phyloP scores from a whole-genome alignment of 2,329 filamentous ascomycete genomes.

The Hyphodiscus sp. region DNA sequence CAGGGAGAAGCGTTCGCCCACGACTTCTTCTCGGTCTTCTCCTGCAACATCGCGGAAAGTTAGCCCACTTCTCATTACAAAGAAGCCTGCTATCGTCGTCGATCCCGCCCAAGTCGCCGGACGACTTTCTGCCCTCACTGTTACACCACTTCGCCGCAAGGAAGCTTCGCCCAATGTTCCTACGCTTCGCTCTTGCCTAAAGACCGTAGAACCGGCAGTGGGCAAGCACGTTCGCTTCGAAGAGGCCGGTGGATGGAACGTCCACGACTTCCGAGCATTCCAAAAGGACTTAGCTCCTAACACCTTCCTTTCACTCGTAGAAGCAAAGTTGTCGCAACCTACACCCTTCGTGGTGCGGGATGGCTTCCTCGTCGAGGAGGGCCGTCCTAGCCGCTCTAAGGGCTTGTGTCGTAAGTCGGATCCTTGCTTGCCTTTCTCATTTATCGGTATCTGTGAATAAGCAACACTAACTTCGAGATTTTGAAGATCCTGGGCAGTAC shows the following conservation, averaged over 20 bases:
- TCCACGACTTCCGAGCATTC: neutral
- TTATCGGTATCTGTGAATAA: no score
- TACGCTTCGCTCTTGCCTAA: slow-evolving; percentile 3
- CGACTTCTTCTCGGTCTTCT: slow-evolving; percentile 2
- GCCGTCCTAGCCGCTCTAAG: no score
- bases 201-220: neutral
- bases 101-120: slow-evolving; percentile 3
- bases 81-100: slow-evolving; percentile 2
- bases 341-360: neutral
- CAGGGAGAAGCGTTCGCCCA: neutral
- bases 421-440: no score
- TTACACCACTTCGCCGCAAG: slow-evolving; percentile 1
- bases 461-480: no score
- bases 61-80: slow-evolving; percentile 7
- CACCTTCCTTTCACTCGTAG: slow-evolving; percentile 2
- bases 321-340: neutral
- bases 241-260: slow-evolving; percentile 3
- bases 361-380: no score
- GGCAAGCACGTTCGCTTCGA: slow-evolving; percentile 1
- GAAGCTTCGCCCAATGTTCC: neutral
- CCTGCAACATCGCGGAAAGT: slow-evolving; percentile 3
- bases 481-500: no score
- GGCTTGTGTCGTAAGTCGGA: no score
- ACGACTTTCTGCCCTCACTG: neutral
- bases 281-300: slow-evolving; percentile 2